These are phyloP conservation scores for Epicoccum sorghinum DNA, from an alignment of 2,329 filamentous ascomycete genomes.

Conservation along the genomic window DNA sequence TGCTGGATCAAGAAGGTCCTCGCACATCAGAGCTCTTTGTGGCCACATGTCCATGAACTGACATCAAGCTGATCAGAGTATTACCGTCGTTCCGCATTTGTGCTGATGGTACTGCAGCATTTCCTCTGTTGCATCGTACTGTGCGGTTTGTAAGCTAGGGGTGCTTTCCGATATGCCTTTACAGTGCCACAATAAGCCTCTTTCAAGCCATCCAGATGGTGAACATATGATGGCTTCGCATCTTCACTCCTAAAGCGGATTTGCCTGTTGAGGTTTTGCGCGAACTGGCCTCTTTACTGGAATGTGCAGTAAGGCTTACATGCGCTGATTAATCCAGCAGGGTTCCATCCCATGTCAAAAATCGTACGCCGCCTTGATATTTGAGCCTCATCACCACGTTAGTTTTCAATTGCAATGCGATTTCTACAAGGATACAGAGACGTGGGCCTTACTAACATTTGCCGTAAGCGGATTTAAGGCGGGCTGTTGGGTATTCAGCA, in stretches of 20 bases:
- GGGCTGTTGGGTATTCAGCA: background rate
- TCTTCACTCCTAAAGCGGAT: background rate
- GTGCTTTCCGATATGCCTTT: too few relatives aligned
- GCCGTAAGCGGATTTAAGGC: background rate
- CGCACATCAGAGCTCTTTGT: too few relatives aligned
- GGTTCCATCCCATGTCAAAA: background rate
- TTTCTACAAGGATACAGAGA: background rate
- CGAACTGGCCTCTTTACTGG: background rate
- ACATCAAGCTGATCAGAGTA: too few relatives aligned
- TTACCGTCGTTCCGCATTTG: too few relatives aligned
- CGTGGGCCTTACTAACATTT: background rate
- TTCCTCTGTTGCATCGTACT: too few relatives aligned
- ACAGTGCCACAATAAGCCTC: too few relatives aligned
- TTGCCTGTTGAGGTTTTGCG: background rate
- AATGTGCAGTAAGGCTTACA: background rate
- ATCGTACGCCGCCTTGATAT: background rate
- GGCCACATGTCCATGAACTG: too few relatives aligned
- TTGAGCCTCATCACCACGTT: background rate
- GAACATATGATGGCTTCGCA: background rate
- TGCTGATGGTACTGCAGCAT: too few relatives aligned
- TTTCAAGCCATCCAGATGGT: too few relatives aligned
- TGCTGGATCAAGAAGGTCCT: too few relatives aligned
- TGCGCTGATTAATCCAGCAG: background rate
- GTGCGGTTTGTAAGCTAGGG: too few relatives aligned
- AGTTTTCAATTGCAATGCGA: background rate